A percentile compares a stretch with the other conserved stretches of the same genome.
These are phyloP conservation scores for Polytolypa hystricis DNA, from an alignment of 2,329 filamentous ascomycete genomes.

Conservation along the genomic window DNA sequence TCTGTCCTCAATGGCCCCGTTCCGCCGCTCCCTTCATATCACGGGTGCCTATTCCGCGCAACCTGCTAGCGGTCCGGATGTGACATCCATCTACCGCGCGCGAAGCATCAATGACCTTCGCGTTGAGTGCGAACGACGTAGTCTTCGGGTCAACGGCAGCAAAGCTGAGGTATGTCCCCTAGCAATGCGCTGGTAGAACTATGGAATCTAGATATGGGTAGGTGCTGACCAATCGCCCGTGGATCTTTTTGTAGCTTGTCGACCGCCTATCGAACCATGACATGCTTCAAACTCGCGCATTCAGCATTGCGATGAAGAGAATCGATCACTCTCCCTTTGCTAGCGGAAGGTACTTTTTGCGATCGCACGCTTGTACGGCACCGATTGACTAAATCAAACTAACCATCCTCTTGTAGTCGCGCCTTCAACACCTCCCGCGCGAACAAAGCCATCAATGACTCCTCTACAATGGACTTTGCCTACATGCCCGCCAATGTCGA, in stretches of 20 bases:
- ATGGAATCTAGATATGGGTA: neutral
- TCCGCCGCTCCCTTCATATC: slow-evolving; percentile 46
- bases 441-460: slow-evolving; percentile 46
- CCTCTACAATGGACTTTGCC: slow-evolving; percentile 52
- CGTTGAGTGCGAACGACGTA: slow-evolving; percentile 40
- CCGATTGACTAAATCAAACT: no score
- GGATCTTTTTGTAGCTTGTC: slow-evolving; percentile 30
- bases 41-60: slow-evolving; percentile 48
- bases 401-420: slow-evolving; percentile 19
- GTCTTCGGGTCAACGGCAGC: slow-evolving; percentile 35
- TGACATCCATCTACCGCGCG: slow-evolving; percentile 40
- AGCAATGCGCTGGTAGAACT: no score
- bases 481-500: slow-evolving; percentile 46
- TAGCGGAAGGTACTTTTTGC: slow-evolving; percentile 12
- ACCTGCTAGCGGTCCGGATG: slow-evolving; percentile 39
- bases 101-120: slow-evolving; percentile 41
- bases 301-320: slow-evolving; percentile 43
- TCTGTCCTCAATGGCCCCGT: slow-evolving; percentile 13
- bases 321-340: slow-evolving; percentile 34
- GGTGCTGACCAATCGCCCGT: neutral
- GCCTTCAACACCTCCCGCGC: slow-evolving; percentile 53
- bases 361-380: no score
- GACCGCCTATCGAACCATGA: slow-evolving; percentile 44
- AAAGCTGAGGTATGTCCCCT: slow-evolving; percentile 37
- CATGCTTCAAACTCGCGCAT: slow-evolving; percentile 41